Percentiles rank a stretch among this genome's conserved stretches.
phyloP scores from a whole-genome alignment of 768 basidiomycete genomes.

The Tricholoma flavovirens region DNA sequence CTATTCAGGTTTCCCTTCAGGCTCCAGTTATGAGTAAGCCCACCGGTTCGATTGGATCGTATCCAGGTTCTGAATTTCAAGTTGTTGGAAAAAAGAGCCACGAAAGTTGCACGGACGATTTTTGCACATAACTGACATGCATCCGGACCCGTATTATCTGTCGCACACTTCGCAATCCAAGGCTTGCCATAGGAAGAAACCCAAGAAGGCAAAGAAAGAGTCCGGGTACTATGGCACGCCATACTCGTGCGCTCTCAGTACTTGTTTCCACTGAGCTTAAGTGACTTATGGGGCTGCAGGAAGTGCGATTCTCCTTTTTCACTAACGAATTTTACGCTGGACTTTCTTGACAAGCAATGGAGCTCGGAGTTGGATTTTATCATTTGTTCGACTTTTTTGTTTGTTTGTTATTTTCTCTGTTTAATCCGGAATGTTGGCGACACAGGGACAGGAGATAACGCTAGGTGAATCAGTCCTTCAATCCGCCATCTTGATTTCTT shows the following conservation, averaged over 20 bases:
- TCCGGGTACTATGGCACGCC: slow-evolving; percentile 65
- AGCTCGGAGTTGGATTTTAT: slow-evolving; percentile 85
- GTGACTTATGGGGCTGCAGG: slow-evolving; percentile 26
- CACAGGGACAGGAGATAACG: slow-evolving; percentile 74
- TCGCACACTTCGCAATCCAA: slow-evolving; percentile 46
- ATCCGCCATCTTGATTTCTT: not conserved
- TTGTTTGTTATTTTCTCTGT: slow-evolving; percentile 2
- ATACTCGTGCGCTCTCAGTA: slow-evolving; percentile 45
- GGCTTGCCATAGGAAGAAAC: slow-evolving; percentile 64
- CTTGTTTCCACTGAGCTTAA: not conserved
- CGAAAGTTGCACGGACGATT: slow-evolving; percentile 65
- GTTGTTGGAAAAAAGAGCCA: slow-evolving; percentile 28
- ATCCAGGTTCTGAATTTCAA: not conserved
- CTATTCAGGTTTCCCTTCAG: slow-evolving; percentile 35
- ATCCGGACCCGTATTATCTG: slow-evolving; percentile 69
- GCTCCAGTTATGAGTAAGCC: slow-evolving; percentile 26
- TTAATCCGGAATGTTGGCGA: not conserved
- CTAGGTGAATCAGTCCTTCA: slow-evolving; percentile 36
- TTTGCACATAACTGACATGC: slow-evolving; percentile 79
- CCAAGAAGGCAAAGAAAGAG: slow-evolving; percentile 45
- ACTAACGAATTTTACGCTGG: slow-evolving; percentile 78
- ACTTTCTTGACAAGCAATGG: slow-evolving; percentile 77
- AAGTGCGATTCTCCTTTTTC: slow-evolving; percentile 78
- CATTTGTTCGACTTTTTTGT: slow-evolving; percentile 49
- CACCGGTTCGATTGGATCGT: not conserved